Base-by-base conservation (phyloP, 139 green algal species). In the Chlorella sp. region DNA sequence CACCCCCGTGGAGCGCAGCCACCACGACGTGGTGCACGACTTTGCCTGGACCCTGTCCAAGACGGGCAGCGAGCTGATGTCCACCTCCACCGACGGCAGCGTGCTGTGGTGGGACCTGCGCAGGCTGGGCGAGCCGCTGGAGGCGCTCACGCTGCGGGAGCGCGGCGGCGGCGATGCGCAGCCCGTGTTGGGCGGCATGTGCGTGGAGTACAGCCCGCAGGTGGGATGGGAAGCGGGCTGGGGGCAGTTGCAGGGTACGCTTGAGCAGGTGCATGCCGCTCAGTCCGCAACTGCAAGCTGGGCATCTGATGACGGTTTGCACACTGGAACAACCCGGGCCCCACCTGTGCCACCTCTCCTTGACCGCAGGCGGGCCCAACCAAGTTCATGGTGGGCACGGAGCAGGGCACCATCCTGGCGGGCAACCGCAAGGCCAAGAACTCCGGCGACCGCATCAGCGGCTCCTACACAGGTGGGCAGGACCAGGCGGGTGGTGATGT, bases 341-440 rank as follows among this genome's bases (percentile, higher is more conserved):
- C n/a, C 46, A 7, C 16, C 40, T 54, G 95, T 84, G 82, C 94
- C 20, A 85, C 88, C 22, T 16, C 51, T 26, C 9, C 16, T 2
- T 60, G 51, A 11, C 9, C 16, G 51, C 51, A 60, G 51, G 96
- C 94, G 4, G 96, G 96, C 0, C 94, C 96, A 67, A 97, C 95
- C 84, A 98, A 98, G 91, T 99, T 99, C 89, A 98, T 98, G 93
- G 90, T 98, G 48, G 96, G 96, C 82, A 97, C 93, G 8, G 94
- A 98, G 88, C 90, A 95, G 84, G 96, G 94, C 73, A 88, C 76
- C n/a, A 88, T 97, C 76, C 82, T 97, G 54, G 87, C 91, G 34
- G 97, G 95, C 88, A 98, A 98, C 90, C 88, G 96, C 64, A 97
- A 97, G 89, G 96, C 94, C 80, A 98, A 98, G 90, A 98, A 94